A percentile compares a stretch with the other conserved stretches of the same genome.
These are phyloP conservation scores for Solanum tarijense DNA, from an alignment of 257 asterid genomes.

Conservation along the genomic window DNA sequence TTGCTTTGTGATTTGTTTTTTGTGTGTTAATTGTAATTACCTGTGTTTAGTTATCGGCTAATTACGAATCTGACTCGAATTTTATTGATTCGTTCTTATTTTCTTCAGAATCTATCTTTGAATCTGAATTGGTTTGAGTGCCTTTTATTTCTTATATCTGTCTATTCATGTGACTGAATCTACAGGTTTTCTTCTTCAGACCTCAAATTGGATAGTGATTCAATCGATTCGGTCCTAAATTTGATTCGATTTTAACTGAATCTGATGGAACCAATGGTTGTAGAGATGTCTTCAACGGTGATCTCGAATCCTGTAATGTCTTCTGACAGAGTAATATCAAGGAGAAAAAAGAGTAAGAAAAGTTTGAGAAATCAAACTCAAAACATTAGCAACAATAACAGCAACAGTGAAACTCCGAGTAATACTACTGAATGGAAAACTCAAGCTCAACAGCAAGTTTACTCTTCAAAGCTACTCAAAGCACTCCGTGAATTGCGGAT, in stretches of 20 bases:
- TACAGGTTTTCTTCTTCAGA: not conserved
- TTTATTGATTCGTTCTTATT: not conserved
- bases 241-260: not conserved
- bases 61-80: not conserved
- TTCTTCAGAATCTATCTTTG: not conserved
- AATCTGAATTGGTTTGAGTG: not conserved
- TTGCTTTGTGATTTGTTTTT: not conserved
- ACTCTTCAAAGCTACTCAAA: conserved; percentile 74
- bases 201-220: not conserved
- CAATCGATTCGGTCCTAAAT: not conserved
- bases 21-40: not conserved
- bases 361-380: not conserved
- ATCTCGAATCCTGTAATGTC: not conserved
- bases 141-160: not conserved
- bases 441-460: conserved; percentile 65
- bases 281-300: not conserved
- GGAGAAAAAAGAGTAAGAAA: conserved; percentile 2
- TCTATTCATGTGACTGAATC: conserved; percentile 1
- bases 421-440: conserved; percentile 43
- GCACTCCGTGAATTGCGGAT: conserved; percentile 65
- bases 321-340: not conserved
- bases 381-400: not conserved
- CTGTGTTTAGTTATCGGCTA: not conserved
- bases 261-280: conserved; percentile 1
- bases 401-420: not conserved